Percentiles rank a stretch among this genome's conserved stretches.
phyloP scores from a whole-genome alignment of 345 rosid species.

The Populus alba region DNA sequence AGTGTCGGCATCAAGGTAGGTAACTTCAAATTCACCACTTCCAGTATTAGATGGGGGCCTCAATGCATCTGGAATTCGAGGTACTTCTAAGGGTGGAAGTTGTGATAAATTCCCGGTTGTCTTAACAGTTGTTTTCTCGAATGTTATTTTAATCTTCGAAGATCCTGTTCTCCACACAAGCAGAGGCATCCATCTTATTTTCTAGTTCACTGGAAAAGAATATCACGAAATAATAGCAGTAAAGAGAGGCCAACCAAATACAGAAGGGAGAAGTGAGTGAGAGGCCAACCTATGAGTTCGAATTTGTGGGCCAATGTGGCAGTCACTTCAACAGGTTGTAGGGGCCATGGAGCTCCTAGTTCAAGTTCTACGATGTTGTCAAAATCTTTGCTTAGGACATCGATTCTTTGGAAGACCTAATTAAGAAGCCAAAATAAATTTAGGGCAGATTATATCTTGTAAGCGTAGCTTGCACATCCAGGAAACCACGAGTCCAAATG shows the following conservation, averaged over 20 bases:
- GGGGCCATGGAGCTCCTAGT: slow-evolving; percentile 89
- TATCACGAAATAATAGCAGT: background rate
- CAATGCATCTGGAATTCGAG: slow-evolving; percentile 66
- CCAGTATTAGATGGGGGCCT: slow-evolving; percentile 62
- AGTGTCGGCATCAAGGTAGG: slow-evolving; percentile 58
- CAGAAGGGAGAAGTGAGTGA: background rate
- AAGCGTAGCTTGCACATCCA: background rate
- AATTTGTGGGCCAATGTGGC: slow-evolving; percentile 91
- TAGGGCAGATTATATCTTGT: background rate
- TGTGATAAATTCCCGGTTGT: slow-evolving; percentile 66
- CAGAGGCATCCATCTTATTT: background rate
- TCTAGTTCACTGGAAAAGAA: background rate
- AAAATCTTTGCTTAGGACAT: slow-evolving; percentile 74
- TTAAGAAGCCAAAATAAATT: background rate
- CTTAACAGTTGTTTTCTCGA: slow-evolving; percentile 78
- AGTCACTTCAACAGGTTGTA: slow-evolving; percentile 66
- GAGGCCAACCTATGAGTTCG: slow-evolving; percentile 61
- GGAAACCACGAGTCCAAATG: background rate
- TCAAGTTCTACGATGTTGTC: slow-evolving; percentile 86
- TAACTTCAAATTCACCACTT: slow-evolving; percentile 80
- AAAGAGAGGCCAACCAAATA: background rate
- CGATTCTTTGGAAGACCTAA: slow-evolving; percentile 93
- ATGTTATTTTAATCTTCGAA: slow-evolving; percentile 67
- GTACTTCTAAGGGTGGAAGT: slow-evolving; percentile 72
- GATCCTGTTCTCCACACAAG: slow-evolving; percentile 44